Evolutionary conservation across 352 stramenopile genomes (phyloP).

Genomic region (Pythium angustatum): DNA sequence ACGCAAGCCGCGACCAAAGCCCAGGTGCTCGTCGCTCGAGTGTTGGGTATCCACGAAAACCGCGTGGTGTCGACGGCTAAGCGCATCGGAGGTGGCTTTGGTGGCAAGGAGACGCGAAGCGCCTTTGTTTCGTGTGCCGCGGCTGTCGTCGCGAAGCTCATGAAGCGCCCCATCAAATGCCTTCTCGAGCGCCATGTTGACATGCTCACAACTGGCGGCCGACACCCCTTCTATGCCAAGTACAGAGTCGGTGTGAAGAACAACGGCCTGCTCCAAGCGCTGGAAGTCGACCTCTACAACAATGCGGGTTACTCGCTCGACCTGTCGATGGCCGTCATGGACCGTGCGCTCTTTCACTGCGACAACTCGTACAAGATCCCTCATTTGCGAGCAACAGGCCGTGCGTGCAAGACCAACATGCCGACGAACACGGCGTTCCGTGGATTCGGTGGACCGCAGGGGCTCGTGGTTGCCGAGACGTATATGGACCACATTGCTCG

Average conservation of each 20-base stretch:
- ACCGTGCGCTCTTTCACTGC: conserved; percentile 95
- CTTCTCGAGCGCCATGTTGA: conserved; percentile 94
- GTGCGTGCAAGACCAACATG: conserved; percentile 94
- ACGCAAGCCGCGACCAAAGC: conserved; percentile 95
- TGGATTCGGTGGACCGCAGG: conserved; percentile 95
- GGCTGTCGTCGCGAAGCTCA: conserved; percentile 88
- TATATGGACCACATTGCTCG: conserved; percentile 96
- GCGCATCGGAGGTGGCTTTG: conserved; percentile 96
- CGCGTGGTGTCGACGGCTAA: conserved; percentile 93
- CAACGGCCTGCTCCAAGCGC: conserved; percentile 85
- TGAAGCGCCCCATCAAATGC: conserved; percentile 89
- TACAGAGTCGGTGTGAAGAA: conserved; percentile 91
- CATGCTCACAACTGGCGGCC: conserved; percentile 92
- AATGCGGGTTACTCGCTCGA: conserved; percentile 96
- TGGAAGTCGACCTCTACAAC: conserved; percentile 94
- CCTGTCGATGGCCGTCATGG: conserved; percentile 93
- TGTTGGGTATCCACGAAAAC: conserved; percentile 88
- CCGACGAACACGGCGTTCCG: conserved; percentile 95
- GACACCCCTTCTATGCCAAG: conserved; percentile 93
- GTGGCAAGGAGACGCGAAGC: conserved; percentile 94
- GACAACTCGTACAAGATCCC: conserved; percentile 96
- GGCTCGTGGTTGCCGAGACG: conserved; percentile 90
- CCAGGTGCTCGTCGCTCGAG: conserved; percentile 88
- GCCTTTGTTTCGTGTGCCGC: conserved; percentile 91
- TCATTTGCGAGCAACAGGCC: conserved; percentile 85